These are phyloP conservation scores for Solanum hybrid DNA, from an alignment of 305 asterid genomes.

Conservation along the genomic window DNA sequence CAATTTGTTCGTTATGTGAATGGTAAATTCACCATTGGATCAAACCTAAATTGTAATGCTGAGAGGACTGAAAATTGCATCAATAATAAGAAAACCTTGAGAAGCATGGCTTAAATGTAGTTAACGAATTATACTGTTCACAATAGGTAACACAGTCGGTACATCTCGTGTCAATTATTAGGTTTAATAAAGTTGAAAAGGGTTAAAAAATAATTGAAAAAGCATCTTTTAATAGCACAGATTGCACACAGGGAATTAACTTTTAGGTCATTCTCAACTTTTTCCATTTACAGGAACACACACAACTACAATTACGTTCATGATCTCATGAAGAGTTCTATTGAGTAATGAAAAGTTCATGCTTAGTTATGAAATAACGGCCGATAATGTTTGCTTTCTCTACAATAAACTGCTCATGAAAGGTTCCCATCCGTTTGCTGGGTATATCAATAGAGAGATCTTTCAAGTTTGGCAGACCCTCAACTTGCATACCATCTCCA, in stretches of 20 bases:
- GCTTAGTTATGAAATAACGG: slow-evolving; percentile 58
- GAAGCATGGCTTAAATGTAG: background rate
- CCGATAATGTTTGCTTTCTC: slow-evolving; percentile 49
- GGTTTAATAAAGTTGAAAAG: no score
- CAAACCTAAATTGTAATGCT: background rate
- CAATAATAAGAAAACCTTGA: background rate
- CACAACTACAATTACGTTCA: background rate
- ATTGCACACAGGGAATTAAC: background rate
- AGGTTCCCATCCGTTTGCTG: slow-evolving; percentile 75
- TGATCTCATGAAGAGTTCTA: slow-evolving; percentile 5
- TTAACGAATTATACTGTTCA: background rate
- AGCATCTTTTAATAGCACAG: background rate
- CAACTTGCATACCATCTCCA: slow-evolving; percentile 90
- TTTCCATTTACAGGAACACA: background rate
- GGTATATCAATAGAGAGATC: slow-evolving; percentile 70
- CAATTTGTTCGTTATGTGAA: background rate
- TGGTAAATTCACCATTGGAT: background rate
- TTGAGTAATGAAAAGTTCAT: slow-evolving; percentile 76
- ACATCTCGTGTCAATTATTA: background rate
- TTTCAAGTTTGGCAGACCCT: slow-evolving; percentile 68
- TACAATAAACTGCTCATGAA: slow-evolving; percentile 72
- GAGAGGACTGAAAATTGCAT: background rate
- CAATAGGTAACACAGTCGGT: background rate
- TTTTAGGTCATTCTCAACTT: background rate
- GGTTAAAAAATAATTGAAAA: background rate